phyloP scores from a whole-genome alignment of 1,139 yeast species.

The Meyerozyma carpophila region DNA sequence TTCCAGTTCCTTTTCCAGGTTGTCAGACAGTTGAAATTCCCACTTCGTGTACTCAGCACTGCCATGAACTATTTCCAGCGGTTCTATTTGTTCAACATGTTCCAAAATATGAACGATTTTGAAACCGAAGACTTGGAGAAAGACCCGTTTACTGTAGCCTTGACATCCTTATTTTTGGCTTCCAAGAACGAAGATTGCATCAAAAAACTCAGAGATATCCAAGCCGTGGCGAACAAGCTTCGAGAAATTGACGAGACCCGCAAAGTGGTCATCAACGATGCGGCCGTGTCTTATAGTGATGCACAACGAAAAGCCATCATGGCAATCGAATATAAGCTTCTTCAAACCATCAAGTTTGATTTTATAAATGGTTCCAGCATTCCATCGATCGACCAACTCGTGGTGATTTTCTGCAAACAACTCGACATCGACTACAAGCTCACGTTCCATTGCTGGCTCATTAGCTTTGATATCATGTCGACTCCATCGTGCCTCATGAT shows the following conservation, averaged over 20 bases:
- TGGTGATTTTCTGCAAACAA: conserved; percentile 62
- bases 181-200: conserved; percentile 86
- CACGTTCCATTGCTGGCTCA: conserved; percentile 64
- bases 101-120: conserved; percentile 28
- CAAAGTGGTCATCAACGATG: conserved; percentile 4
- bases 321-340: conserved; percentile 60
- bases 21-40: conserved; percentile 52
- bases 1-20: conserved; percentile 52
- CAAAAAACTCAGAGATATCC: conserved; percentile 65
- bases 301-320: conserved; percentile 49
- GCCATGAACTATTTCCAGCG: conserved; percentile 71
- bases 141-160: conserved; percentile 53
- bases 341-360: conserved; percentile 73
- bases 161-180: conserved; percentile 74
- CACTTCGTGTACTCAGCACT: conserved; percentile 60
- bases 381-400: conserved; percentile 55
- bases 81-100: conserved; percentile 59
- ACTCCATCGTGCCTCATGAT: conserved; percentile 66
- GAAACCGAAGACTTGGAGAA: conserved; percentile 22
- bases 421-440: conserved; percentile 41
- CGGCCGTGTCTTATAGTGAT: conserved; percentile 28
- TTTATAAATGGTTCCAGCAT: conserved; percentile 53
- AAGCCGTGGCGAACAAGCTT: conserved; percentile 37
- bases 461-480: conserved; percentile 68
- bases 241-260: conserved; percentile 23